phyloP scores from a whole-genome alignment of 257 asterid genomes.

The Petunia axillaris region DNA sequence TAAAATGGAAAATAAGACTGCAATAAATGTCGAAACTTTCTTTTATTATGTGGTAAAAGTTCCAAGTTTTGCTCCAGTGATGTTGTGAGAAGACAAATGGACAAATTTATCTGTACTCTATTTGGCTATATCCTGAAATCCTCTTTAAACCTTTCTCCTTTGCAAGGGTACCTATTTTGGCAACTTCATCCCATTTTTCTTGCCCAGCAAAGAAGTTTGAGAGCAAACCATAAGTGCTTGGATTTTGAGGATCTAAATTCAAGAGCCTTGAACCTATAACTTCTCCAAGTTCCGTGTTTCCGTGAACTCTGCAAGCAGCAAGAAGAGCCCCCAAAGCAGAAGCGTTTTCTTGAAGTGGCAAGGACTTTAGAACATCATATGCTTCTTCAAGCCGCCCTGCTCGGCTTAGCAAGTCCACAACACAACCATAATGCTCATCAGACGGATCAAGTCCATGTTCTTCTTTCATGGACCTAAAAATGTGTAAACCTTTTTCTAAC shows the following conservation, averaged over 20 bases:
- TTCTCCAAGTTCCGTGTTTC: constrained; percentile 46
- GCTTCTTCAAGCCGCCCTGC: constrained; percentile 66
- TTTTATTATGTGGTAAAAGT: no score
- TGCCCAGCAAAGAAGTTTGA: constrained; percentile 59
- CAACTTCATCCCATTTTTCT: constrained; percentile 59
- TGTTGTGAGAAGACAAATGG: no score
- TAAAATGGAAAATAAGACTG: no score
- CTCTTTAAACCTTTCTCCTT: constrained; percentile 50
- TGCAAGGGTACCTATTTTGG: constrained; percentile 41
- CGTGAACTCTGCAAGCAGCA: constrained; percentile 60
- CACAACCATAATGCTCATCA: constrained; percentile 64
- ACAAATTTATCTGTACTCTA: constrained; percentile 28
- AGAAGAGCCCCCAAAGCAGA: constrained; percentile 54
- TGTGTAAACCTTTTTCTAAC: constrained; percentile 45
- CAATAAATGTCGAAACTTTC: no score
- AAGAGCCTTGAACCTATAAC: constrained; percentile 47
- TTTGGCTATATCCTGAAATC: constrained; percentile 52
- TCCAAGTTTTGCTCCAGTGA: no score
- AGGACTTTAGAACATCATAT: constrained; percentile 32
- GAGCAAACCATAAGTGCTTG: constrained; percentile 50
- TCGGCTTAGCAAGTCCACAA: constrained; percentile 63
- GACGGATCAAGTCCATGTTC: constrained; percentile 48
- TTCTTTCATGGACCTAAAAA: constrained; percentile 50
- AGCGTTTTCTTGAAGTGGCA: constrained; percentile 36
- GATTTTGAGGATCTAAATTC: constrained; percentile 45